Base-by-base conservation (phyloP, 2,329 filamentous ascomycete genomes). In the Metarhizium humberi region DNA sequence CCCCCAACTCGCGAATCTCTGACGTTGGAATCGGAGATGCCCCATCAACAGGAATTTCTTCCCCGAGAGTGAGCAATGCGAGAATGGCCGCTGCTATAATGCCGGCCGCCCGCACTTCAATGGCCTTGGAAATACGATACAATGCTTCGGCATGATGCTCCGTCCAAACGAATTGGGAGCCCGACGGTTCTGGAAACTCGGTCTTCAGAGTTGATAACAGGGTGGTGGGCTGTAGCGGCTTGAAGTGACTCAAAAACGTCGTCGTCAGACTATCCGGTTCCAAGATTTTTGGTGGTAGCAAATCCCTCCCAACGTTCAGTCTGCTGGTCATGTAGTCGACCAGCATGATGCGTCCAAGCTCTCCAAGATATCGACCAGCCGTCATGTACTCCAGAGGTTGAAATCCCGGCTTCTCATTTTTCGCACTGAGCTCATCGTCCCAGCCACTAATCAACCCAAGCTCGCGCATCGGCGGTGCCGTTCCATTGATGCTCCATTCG, bases 381-480 rank as follows among this genome's bases (percentile, higher is more conserved):
- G 87, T 91, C 86, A 92, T 90, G 70, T 92, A 92, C 66, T 94
- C 89, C 20, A 92, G 80, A 0, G 88, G 88, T 60, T 92, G 88
- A 62, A 92, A 91, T 0, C 88, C 88, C 0, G 88, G 86, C 6
- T 75, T 75, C 62, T 89, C 85, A 61, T 85, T 86, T 49, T 83
- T 79, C 4, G 70, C 70, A 61, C 91, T 87, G 6, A 94, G 76
- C 56, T 78, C 71, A 10, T 75, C 70, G 63, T 94, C 89, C 88
- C 88, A 92, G 40, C 72, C 72, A 10, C 81, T 91, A 52, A 89
- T 80, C 50, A 92, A 76, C 1, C 75, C 74, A 20, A 85, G 71
- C 29, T 84, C 77, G 29, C 78, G 75, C 54, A 92, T 72, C 0
- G 88, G 86, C 6, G 78, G 75, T n/a, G 83, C 84, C 2, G 88